Base-by-base conservation (phyloP, 495 filamentous ascomycete species). In the Halenospora varia region DNA sequence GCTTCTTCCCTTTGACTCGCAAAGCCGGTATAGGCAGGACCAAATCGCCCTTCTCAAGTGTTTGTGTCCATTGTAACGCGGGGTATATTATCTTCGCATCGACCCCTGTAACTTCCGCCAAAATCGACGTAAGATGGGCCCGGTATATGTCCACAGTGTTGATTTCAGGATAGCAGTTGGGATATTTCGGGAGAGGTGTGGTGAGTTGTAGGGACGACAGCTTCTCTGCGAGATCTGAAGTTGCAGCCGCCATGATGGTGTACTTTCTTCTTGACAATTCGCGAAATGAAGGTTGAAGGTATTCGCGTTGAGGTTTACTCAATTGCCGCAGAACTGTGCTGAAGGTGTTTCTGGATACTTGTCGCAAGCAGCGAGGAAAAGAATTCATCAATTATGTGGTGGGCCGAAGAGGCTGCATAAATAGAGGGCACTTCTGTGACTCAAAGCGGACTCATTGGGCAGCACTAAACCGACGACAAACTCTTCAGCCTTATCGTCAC, bases 101-200 rank as follows among this genome's bases (percentile, higher is more conserved):
- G 49, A 93, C 85, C 10, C 82, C 88, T 18, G 86, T 84, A 49
- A 88, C 79, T n/a, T 80, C 75, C n/a, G 81, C 77, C 25, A 98
- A 75, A 26, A 87, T 77, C 45, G 88, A 78, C 53, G 88, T 80
- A 60, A 97, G 85, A 61, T 96, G 89, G 50, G 87, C 82, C 41
- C 94, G 82, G 78, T 93, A 97, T 57, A 96, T 75, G 69, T 98
- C 93, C 56, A 91, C 78, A 20, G 89, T 88, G 75, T 98, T 98
- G 65, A 83, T 57, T 10, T 86, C 78, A 20, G 92, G 89, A 60
- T 82, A 72, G 35, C 77, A 80, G 58, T 75, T 76, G 41, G 81
- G 79, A 59, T 76, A 86, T 54, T 66, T 48, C 13, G 62, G 48
- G 2, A 76, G 41, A 15, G 63, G 58, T 2, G 64, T 60, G 20